Percentiles rank a stretch among this genome's conserved stretches.
phyloP scores from a whole-genome alignment of 805 yeast species.

The Kuraishia ogatae region DNA sequence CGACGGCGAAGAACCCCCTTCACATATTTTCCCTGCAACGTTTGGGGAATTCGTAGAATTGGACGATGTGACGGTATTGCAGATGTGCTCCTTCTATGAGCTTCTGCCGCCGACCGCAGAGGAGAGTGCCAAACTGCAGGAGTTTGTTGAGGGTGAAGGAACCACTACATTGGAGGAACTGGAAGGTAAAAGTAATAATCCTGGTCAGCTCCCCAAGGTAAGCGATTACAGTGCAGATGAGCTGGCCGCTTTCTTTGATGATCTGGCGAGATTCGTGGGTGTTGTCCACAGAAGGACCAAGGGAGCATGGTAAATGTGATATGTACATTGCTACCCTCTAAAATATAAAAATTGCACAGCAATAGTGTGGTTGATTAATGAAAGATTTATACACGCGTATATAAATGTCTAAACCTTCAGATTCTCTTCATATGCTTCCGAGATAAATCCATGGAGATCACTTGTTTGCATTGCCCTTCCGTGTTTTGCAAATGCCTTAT shows the following conservation, averaged over 20 bases:
- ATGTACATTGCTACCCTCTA: neutral
- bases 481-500: conserved; percentile 51
- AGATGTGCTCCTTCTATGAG: conserved; percentile 67
- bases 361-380: too few relatives aligned
- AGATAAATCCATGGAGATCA: conserved; percentile 63
- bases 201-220: conserved; percentile 11
- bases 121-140: conserved; percentile 42
- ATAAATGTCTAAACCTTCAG: conserved; percentile 18
- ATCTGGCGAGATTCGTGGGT: conserved; percentile 64
- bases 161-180: conserved; percentile 26
- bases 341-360: too few relatives aligned
- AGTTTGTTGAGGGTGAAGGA: conserved; percentile 42
- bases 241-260: conserved; percentile 46
- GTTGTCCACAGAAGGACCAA: conserved; percentile 39
- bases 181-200: conserved; percentile 4
- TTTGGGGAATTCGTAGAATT: conserved; percentile 42
- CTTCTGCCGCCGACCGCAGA: conserved; percentile 55
- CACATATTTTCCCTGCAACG: conserved; percentile 48
- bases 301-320: conserved; percentile 33
- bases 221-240: conserved; percentile 36
- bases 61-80: conserved; percentile 34
- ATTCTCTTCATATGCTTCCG: conserved; percentile 47
- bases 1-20: conserved; percentile 66
- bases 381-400: conserved; percentile 7
- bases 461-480: conserved; percentile 83